These are phyloP conservation scores for Camellia oleifera DNA, from an alignment of 179 eudicot species.

Conservation along the genomic window DNA sequence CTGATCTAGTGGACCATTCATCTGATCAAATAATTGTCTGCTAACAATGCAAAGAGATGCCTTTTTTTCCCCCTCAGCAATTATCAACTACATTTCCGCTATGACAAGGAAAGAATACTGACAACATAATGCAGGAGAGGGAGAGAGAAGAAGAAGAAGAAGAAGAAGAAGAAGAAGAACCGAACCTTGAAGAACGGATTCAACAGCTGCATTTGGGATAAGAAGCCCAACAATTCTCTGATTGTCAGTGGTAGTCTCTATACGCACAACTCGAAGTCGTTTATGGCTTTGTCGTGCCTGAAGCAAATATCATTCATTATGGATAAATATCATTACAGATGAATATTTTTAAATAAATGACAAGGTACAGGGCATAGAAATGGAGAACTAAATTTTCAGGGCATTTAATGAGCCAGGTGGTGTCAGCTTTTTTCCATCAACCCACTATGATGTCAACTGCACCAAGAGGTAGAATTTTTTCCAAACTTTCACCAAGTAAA, in stretches of 20 bases:
- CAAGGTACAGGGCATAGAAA: not conserved
- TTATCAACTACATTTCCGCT: not conserved
- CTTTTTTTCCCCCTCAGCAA: not conserved
- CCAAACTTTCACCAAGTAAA: too few relatives aligned
- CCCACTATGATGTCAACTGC: too few relatives aligned
- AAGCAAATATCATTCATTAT: not conserved
- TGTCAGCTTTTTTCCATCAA: not conserved
- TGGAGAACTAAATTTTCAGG: not conserved
- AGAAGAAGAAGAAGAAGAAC: slow-evolving; percentile 9
- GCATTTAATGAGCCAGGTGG: not conserved
- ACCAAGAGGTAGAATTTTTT: too few relatives aligned
- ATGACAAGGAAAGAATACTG: not conserved
- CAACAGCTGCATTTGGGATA: slow-evolving; percentile 92
- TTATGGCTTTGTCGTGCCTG: slow-evolving; percentile 86
- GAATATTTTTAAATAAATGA: not conserved
- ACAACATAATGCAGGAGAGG: not conserved
- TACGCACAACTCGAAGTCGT: slow-evolving; percentile 82
- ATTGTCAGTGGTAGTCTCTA: slow-evolving; percentile 83
- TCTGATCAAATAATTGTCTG: not conserved
- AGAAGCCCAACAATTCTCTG: slow-evolving; percentile 91
- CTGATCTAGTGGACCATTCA: not conserved
- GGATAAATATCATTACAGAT: not conserved
- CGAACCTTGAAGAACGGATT: slow-evolving; percentile 82
- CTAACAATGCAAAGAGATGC: not conserved
- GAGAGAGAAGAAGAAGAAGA: slow-evolving; percentile 11